Evolutionary conservation across 1,284 basidiomycete genomes (phyloP), one percentile per base, ranked within the genome.

Genomic region (Dichomitus squalens): DNA sequence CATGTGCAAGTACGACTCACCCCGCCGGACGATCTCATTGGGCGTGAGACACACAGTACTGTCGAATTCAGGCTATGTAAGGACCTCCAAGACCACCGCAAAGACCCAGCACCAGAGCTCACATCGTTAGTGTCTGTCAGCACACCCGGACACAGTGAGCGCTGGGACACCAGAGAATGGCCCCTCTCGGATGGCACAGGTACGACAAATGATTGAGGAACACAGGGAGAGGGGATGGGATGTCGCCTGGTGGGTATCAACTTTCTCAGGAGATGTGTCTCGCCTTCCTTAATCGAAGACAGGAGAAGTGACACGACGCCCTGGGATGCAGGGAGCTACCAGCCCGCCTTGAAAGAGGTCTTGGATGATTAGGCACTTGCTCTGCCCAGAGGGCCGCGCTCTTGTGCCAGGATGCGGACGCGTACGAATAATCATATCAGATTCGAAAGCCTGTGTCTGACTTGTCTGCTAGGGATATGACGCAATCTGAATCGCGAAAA

Each of bases 401-500:
- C 73, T 92, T 1, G 81, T 92, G 7, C 89, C 89, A 1, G 90
- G 90, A 2, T 91, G 88, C 66, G 90, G 89, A 41, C 76, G 75
- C 51, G 88, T 90, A 66, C 59, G 81, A 31, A 31, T 11, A 31
- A 31, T 68, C 21, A 40, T 2, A 43, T 25, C 40, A 34, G n/a
- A 23, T 52, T 4, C 11, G 5, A 11, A 36, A 31, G 3, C n/a
- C n/a, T n/a, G n/a, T n/a, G n/a, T n/a, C n/a, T 16, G 18, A 14
- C 6, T 7, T 27, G 9, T 27, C n/a, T n/a, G 7, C 53, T 51
- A 49, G 59, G 87, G 86, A 18, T 86, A 89, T 66, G 88, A 91
- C 66, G 78, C 79, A 2, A 64, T 82, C 3, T 79, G 79, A 59
- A 60, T 88, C 6, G 80, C 86, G 8, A 75, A 77, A 8, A 64